Conservation (phyloP, 2,329 filamentous ascomycete species). For the Aspergillus sp. region DNA sequence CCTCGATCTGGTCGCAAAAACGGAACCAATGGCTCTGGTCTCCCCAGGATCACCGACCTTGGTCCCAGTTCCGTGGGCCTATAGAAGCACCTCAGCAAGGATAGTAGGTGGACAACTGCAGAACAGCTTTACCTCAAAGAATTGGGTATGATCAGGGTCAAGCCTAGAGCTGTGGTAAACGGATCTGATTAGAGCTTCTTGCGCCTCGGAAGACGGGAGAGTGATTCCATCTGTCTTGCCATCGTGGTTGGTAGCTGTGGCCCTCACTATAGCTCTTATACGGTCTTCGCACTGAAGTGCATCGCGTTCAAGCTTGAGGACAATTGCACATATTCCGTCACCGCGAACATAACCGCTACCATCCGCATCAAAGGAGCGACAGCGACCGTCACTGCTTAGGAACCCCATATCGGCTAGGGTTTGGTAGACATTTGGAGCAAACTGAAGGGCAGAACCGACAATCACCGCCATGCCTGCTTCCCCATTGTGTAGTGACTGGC, state of each 20-base stretch:
- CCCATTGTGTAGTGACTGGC: not conserved
- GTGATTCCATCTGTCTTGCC: not conserved
- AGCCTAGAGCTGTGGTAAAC: not conserved
- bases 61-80: constrained; percentile 5
- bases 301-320: not conserved
- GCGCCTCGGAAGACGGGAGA: not conserved
- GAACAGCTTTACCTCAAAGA: not conserved
- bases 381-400: not conserved
- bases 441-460: not conserved
- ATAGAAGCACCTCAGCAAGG: not conserved
- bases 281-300: not conserved
- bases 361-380: not conserved
- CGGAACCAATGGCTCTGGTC: not conserved
- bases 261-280: not conserved
- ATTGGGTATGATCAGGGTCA: not conserved
- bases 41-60: not conserved
- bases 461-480: not conserved
- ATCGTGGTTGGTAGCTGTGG: not conserved
- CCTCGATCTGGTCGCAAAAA: not conserved
- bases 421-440: not conserved
- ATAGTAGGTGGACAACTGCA: not conserved
- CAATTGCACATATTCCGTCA: not conserved
- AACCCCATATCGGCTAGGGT: not conserved
- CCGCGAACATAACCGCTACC: not conserved
- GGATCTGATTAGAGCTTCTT: not conserved